Percentiles rank a stretch among this genome's conserved stretches.
Conservation (phyloP, 2,329 filamentous ascomycete genomes). For the Fusarium sp. region DNA sequence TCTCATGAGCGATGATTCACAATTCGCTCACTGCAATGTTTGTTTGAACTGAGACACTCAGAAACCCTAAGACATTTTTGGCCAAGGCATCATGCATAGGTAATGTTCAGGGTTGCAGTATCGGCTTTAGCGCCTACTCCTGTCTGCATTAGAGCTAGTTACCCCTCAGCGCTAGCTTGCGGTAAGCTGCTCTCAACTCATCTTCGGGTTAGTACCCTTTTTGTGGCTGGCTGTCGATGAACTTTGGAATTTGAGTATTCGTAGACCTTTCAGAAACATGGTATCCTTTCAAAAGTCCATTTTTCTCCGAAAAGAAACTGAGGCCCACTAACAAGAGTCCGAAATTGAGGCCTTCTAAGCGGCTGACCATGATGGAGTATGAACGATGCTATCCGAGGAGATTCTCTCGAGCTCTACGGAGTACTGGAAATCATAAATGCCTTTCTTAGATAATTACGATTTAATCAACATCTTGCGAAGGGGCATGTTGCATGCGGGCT, state of each 20-base stretch:
- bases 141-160: not conserved
- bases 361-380: not conserved
- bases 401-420: too few species aligned
- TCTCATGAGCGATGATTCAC: too few species aligned
- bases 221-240: not conserved
- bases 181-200: not conserved
- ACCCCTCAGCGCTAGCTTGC: not conserved
- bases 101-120: not conserved
- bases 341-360: not conserved
- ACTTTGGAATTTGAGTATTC: not conserved
- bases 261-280: not conserved
- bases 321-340: not conserved
- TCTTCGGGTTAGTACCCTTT: not conserved
- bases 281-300: not conserved
- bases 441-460: rapidly evolving
- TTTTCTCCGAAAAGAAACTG: too few species aligned
- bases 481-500: not conserved
- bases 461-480: not conserved
- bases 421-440: too few species aligned
- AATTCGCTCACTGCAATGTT: not conserved
- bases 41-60: not conserved
- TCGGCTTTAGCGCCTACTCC: not conserved
- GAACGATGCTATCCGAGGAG: not conserved
- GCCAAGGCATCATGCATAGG: too few species aligned
- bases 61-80: not conserved